Base-by-base conservation (phyloP, 768 basidiomycete genomes). In the Hydnomerulius pinastri region DNA sequence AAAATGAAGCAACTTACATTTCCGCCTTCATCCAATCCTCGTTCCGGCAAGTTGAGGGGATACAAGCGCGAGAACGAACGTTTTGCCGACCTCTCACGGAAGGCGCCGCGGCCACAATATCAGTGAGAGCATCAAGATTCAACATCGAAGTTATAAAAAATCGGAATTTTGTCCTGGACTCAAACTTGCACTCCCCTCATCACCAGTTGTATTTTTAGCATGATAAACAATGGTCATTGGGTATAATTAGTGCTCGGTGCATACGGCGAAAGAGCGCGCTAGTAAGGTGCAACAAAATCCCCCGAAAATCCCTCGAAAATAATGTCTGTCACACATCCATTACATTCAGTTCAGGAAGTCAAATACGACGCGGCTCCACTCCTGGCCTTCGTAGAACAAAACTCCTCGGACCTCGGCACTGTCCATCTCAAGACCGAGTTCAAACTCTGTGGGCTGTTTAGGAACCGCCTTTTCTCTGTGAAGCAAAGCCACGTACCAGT, bases 361-460 rank as follows among this genome's bases (percentile, higher is more conserved):
- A 55, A 82, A 82, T 47, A 79, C 85, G 39, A 73, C 86, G 64
- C 86, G 81, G 60, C 89, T 88, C 86, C 88, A 91, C 67, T 92
- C 90, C 54, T 85, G 79, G 11, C 82, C 82, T 46, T 87, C 81
- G 61, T 85, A 85, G 39, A 91, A 67, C 51, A 92, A 65, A 50
- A 90, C 83, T 18, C 90, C 90, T 49, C 91, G 85, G 60, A 92
- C 89, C 72, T 92, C 90, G 48, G 86, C 89, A 56, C 89, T 90
- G 65, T 92, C 90, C 60, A 92, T 70, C 69, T 90, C 90, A 52
- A 92, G 70, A 7, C 86, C 90, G 3, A 92, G 79, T 65, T 92
- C 90, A 57, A 92, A 93, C 64, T 92, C 89, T 90, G 60, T 24
- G 1, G 36, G 37, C 35, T 27, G 9, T 27, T 46, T 40, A 41